Base-by-base conservation (phyloP, 2,329 filamentous ascomycete species). In the Aspergillus sp. region DNA sequence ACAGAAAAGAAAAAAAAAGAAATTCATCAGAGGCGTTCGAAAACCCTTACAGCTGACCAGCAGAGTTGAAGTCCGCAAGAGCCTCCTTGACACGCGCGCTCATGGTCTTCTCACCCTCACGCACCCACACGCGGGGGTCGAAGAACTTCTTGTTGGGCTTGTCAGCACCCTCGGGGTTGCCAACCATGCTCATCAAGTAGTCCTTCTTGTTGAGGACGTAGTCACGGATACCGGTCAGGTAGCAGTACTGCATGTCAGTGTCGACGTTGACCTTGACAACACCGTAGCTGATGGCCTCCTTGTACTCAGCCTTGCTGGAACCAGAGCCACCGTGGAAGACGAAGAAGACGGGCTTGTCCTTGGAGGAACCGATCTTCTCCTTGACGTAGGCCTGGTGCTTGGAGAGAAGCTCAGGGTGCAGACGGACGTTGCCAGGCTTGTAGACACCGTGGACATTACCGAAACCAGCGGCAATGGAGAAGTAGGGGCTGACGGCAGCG, bases 121-220 rank as follows among this genome's bases (percentile, higher is more conserved):
- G 86, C 51, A 95, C 88, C 91, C 90, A 95, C 66, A 96, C 89
- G 73, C 90, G 85, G 60, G 90, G 89, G 75, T 86, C 83, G 61
- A 87, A 90, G 76, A 77, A 85, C 77, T 96, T 97, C 88, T 98
- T 98, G 84, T 98, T 98, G 66, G 93, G 91, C 86, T 97, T 97
- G 76, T 95, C 88, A 13, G 82, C 84, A 49, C 91, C 90, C 40
- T 97, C 90, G 55, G 91, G 91, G 81, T 97, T 98, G 63, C 93
- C 93, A 58, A 98, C 86, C 64, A 88, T 81, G 48, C 78, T 82
- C 75, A 80, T 74, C 59, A 98, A 75, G 79, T 97, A 98, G 61
- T 95, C 91, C 76, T 95, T 90, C 82, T 96, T 96, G 70, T 82
- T 86, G 64, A 89, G 72, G 67, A 97, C 79, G 78, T 90, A 98